phyloP scores from a whole-genome alignment of 139 green algal genomes.

The Pseudopediastrum boryanum region DNA sequence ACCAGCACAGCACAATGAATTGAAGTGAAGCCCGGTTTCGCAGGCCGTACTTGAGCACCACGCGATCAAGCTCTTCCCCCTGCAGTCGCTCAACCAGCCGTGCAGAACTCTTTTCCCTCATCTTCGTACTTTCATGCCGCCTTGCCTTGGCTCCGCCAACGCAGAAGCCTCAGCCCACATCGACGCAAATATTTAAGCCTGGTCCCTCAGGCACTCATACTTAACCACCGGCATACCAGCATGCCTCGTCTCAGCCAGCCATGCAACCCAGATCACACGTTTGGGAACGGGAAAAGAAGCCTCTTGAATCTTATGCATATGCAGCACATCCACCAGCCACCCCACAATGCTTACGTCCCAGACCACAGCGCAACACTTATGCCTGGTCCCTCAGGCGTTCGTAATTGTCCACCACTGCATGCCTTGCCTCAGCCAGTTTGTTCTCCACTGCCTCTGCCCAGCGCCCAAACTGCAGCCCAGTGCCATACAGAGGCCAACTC shows the following conservation, averaged over 20 bases:
- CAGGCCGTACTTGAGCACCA: too few species aligned
- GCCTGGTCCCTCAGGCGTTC: conserved; percentile 17
- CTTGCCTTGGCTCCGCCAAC: too few species aligned
- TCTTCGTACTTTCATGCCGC: too few species aligned
- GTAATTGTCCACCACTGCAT: conserved; percentile 4
- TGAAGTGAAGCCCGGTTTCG: too few species aligned
- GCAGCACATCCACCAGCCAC: too few species aligned
- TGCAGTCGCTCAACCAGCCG: too few species aligned
- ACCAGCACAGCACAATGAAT: too few species aligned
- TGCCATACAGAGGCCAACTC: conserved; percentile 45
- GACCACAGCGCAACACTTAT: not conserved
- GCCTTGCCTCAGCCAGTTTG: not conserved
- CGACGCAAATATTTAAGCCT: too few species aligned
- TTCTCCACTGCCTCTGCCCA: conserved; percentile 11
- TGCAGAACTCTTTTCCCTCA: too few species aligned
- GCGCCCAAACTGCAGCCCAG: conserved; percentile 24
- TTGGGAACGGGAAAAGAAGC: not conserved
- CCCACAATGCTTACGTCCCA: not conserved
- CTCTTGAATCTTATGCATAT: not conserved
- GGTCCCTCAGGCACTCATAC: not conserved
- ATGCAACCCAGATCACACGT: not conserved
- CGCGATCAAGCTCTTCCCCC: too few species aligned
- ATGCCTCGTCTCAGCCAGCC: not conserved
- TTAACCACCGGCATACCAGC: not conserved
- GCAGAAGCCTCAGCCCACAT: too few species aligned